A percentile compares a stretch with the other conserved stretches of the same genome.
phyloP scores from a whole-genome alignment of 2,329 filamentous ascomycete species.

The Beauveria sp. region DNA sequence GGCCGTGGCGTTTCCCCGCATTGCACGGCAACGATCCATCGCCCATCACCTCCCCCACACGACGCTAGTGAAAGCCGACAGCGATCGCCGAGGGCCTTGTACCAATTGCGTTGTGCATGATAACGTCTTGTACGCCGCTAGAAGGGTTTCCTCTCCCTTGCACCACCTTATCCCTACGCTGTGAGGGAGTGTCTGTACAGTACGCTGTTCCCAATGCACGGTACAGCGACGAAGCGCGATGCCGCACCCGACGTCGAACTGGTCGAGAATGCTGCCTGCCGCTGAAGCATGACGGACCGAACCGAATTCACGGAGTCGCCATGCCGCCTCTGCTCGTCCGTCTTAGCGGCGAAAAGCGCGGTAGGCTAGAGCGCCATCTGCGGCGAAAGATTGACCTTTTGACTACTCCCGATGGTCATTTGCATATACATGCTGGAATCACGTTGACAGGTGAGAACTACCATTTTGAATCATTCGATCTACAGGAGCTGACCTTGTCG shows the following conservation, averaged over 20 bases:
- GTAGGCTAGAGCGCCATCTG: slow-evolving; percentile 42
- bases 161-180: too few species aligned
- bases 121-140: neutral
- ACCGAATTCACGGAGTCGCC: slow-evolving; percentile 13
- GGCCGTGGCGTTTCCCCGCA: neutral
- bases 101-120: too few species aligned
- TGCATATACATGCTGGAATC: slow-evolving; percentile 60
- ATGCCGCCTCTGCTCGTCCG: slow-evolving; percentile 26
- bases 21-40: neutral
- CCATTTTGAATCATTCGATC: neutral
- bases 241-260: neutral
- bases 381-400: slow-evolving; percentile 53
- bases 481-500: neutral
- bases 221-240: neutral
- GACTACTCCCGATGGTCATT: slow-evolving; percentile 53
- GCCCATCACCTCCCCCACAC: neutral
- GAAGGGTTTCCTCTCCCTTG: neutral
- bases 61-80: neutral
- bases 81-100: neutral
- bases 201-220: neutral
- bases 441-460: slow-evolving; percentile 36
- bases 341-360: slow-evolving; percentile 39
- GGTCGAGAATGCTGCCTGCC: neutral
- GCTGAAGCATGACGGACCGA: neutral
- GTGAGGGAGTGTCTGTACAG: neutral